phyloP scores from a whole-genome alignment of 2,329 filamentous ascomycete genomes.

The Lachnellula arida region DNA sequence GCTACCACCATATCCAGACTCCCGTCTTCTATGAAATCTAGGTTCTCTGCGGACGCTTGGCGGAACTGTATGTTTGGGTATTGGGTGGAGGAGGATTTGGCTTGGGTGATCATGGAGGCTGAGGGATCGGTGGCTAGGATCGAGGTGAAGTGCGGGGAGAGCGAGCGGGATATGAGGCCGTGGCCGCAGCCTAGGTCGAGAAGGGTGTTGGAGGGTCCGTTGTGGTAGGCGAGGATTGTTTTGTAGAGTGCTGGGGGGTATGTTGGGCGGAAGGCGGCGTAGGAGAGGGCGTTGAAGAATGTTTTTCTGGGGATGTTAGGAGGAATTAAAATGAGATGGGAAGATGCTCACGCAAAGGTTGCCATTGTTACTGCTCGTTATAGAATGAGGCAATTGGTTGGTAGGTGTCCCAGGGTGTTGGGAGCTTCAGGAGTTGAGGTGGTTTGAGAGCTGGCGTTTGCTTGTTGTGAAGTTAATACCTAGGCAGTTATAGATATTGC shows the following conservation, averaged over 20 bases:
- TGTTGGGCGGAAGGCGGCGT: constrained; percentile 56
- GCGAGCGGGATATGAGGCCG: constrained; percentile 50
- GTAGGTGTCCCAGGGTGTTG: not conserved
- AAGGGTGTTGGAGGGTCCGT: constrained; percentile 32
- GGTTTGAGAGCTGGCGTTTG: too few species aligned
- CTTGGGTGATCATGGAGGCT: constrained; percentile 51
- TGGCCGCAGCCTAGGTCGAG: constrained; percentile 63
- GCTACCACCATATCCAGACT: constrained; percentile 48
- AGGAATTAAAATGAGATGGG: constrained; percentile 4
- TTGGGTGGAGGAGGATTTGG: constrained; percentile 36
- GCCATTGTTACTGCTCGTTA: constrained; percentile 35
- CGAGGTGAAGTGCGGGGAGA: constrained; percentile 48
- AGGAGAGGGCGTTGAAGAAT: constrained; percentile 51
- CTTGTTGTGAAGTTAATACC: too few species aligned
- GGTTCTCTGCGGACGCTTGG: constrained; percentile 48
- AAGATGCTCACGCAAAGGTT: constrained; percentile 42
- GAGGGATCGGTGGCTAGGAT: constrained; percentile 55
- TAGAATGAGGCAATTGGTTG: not conserved
- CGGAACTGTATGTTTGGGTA: constrained; percentile 44
- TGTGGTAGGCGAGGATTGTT: constrained; percentile 50
- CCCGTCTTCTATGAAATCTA: constrained; percentile 44
- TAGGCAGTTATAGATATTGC: not conserved
- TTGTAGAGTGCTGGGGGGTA: constrained; percentile 53
- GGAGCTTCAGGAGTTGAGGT: too few species aligned
- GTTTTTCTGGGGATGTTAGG: constrained; percentile 40